Evolutionary conservation across 257 asterid species (phyloP), one percentile per base, ranked within the genome.

Genomic region (Capsicum rhomboideum): DNA sequence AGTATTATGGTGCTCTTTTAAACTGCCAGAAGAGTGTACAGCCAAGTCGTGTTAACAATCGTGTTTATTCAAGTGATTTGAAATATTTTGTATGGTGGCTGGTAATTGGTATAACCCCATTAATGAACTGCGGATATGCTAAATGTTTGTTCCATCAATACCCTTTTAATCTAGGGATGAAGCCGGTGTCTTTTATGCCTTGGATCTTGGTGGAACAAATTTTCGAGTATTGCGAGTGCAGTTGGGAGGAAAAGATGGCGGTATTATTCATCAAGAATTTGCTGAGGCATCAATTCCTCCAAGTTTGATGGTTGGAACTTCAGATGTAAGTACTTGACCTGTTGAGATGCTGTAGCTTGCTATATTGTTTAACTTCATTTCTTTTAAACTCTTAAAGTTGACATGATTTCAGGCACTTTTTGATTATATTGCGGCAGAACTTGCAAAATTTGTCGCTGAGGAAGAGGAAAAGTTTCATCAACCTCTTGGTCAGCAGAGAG

Each of bases 201-300:
- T 96, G 87, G 99, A 96, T 90, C 99, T 96, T 74, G 99, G 99
- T 69, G 99, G 99, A 42, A 94, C 99, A 26, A 96, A 96, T 85
- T 96, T 96, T 82, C 96, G 99, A 50, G 99, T 96, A n/a, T 86
- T 96, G 91, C 85, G 98, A 50, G 98, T 96, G 21, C 93, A 93
- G 72, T 88, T 96, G 79, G 97, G 97, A 59, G 99, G 99, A 74
- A 93, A 71, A 87, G 92, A 56, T 66, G 89, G 88, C 2, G 97
- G 97, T 2, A 87, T 96, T 75, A 85, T 91, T 85, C 92, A 89
- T 88, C 98, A 92, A 83, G 97, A 96, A 89, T 94, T 96, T 29
- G 80, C 92, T 1, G 98, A 94, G 92, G 98, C 93, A 11, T 92
- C 95, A 49, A 92, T 96, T 44, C 99, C 99, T 83, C 93, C 92